A percentile compares a stretch with the other conserved stretches of the same genome.
Evolutionary conservation across 164 flowering plant species (phyloP).

Genomic region (Malania oleifera): DNA sequence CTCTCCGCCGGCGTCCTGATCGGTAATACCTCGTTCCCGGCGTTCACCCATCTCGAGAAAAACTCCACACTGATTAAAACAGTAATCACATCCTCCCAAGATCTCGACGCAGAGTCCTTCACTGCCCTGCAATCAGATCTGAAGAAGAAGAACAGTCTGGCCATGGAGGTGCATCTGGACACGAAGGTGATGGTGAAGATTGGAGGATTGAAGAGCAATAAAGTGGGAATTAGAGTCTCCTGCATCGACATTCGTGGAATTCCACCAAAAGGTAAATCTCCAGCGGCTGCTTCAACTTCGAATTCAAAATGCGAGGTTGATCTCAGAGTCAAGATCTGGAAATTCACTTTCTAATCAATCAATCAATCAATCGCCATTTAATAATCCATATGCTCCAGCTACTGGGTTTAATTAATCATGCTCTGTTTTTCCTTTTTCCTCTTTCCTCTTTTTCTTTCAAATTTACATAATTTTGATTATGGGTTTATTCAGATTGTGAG

Average conservation of each 20-base stretch:
- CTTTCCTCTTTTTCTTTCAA: too few species aligned
- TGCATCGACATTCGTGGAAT: conserved; percentile 32
- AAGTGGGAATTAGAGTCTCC: conserved; percentile 31
- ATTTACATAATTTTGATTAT: too few species aligned
- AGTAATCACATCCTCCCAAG: conserved; percentile 10
- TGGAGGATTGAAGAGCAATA: conserved; percentile 27
- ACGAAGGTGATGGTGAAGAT: conserved; percentile 33
- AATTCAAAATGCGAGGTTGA: neutral
- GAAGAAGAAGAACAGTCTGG: conserved; percentile 23
- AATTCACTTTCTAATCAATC: neutral
- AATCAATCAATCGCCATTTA: too few species aligned
- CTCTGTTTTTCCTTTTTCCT: too few species aligned
- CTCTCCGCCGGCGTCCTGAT: conserved; percentile 26
- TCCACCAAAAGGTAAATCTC: conserved; percentile 25
- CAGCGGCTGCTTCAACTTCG: conserved; percentile 19
- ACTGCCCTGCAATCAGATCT: conserved; percentile 29
- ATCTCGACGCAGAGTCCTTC: conserved; percentile 32
- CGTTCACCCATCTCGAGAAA: conserved; percentile 23
- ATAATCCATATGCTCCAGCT: too few species aligned
- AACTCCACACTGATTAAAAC: conserved; percentile 24
- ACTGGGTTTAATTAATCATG: too few species aligned
- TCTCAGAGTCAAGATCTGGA: neutral
- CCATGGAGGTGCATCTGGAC: conserved; percentile 30
- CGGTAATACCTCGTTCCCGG: conserved; percentile 38
- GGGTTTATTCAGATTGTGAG: too few species aligned